These are phyloP conservation scores for Cyclotella sp. DNA, from an alignment of 108 stramenopile genomes.

Conservation along the genomic window DNA sequence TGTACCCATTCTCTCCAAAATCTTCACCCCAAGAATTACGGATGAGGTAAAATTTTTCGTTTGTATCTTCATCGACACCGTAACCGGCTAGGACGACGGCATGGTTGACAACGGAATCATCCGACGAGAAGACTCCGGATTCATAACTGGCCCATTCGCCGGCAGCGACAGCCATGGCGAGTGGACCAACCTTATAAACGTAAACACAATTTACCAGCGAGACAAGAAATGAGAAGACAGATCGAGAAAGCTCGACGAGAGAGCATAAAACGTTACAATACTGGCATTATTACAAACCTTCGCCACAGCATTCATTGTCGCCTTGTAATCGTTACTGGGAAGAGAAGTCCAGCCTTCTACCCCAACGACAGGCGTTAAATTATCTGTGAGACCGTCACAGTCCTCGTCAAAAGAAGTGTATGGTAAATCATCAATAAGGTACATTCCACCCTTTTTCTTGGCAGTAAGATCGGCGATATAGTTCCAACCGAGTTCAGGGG, in stretches of 20 bases:
- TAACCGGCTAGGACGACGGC: conserved; percentile 91
- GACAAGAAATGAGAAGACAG: not conserved
- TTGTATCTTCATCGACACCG: conserved; percentile 70
- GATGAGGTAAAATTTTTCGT: conserved; percentile 81
- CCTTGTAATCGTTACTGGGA: conserved; percentile 76
- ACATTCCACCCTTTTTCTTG: conserved; percentile 43
- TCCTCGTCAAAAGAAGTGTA: conserved; percentile 9
- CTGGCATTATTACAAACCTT: conserved; percentile 48
- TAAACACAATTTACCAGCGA: not conserved
- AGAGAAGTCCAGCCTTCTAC: conserved; percentile 75
- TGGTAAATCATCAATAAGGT: conserved; percentile 25
- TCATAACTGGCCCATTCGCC: conserved; percentile 55
- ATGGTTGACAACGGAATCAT: conserved; percentile 72
- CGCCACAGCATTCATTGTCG: conserved; percentile 83
- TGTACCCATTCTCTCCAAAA: conserved; percentile 90
- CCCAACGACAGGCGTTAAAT: conserved; percentile 61
- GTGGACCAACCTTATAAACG: conserved; percentile 56
- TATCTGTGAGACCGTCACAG: conserved; percentile 22
- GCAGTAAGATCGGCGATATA: conserved; percentile 57
- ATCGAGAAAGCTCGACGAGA: not conserved
- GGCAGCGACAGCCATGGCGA: conserved; percentile 79
- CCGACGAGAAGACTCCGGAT: conserved; percentile 22
- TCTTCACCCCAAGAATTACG: conserved; percentile 81
- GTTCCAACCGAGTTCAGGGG: conserved; percentile 36
- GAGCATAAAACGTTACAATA: no score